Conservation (phyloP, 2,329 filamentous ascomycete genomes). For the Verticillium isaacii region DNA sequence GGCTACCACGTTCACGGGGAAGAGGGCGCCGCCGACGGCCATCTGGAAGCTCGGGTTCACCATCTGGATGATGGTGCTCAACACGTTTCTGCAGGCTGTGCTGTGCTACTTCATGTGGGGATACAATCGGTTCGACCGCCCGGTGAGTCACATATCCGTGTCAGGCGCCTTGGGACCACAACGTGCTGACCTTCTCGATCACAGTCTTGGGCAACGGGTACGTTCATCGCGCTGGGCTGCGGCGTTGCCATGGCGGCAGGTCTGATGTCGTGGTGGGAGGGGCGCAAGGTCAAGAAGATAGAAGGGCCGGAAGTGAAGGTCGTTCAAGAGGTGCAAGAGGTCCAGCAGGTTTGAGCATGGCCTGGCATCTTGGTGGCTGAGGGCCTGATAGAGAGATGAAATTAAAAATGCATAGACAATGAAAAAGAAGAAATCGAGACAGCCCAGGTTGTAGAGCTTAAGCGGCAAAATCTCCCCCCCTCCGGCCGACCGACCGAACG, state of each 20-base stretch:
- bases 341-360: neutral
- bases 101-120: constrained; percentile 19
- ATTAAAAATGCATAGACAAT: neutral
- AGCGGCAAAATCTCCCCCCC: too few relatives aligned
- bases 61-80: constrained; percentile 19
- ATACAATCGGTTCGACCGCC: constrained; percentile 18
- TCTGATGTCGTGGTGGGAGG: constrained; percentile 20
- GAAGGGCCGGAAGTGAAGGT: constrained; percentile 16
- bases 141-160: constrained; percentile 6
- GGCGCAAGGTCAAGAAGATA: constrained; percentile 19
- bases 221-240: constrained; percentile 18
- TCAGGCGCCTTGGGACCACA: neutral
- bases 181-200: neutral
- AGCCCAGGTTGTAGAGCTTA: too few relatives aligned
- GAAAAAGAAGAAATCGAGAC: neutral
- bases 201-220: constrained; percentile 16
- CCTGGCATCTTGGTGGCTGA: too few relatives aligned
- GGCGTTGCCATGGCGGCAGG: constrained; percentile 18
- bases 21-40: constrained; percentile 15
- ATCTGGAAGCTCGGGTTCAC: constrained; percentile 18
- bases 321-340: constrained; percentile 6
- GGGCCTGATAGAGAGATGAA: neutral
- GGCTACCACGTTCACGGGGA: constrained; percentile 13
- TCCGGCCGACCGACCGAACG: too few relatives aligned
- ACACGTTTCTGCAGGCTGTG: constrained; percentile 17